Base-by-base conservation (phyloP, 2,329 filamentous ascomycete species). In the Cordyceps javanica region DNA sequence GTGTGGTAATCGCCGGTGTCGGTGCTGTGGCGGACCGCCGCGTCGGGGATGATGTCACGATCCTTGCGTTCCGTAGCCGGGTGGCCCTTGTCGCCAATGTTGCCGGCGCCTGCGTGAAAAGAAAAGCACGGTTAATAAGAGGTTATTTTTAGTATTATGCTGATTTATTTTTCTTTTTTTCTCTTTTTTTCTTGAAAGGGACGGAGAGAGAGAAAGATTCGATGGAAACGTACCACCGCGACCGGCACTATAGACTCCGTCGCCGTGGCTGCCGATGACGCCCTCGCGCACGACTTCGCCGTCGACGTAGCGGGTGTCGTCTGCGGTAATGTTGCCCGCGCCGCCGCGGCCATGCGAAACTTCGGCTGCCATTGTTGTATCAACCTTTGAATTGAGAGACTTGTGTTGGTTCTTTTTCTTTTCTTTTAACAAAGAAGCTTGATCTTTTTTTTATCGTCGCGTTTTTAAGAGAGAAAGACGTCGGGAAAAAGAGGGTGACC, bases 311-410 rank as follows among this genome's bases (percentile, higher is more conserved):
- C 77, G 65, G 38, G 82, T 85, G 60, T 77, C 69, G 67, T 86
- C 83, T 34, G 72, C 68, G 61, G 75, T 77, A 69, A 86, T 83
- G 70, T 86, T 86, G 65, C 83, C 83, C 21, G 80, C 81, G 63
- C 82, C 82, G 60, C 82, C 82, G 61, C 82, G 80, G 63, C 82
- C 82, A 72, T 85, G 82, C 16, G 82, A 84, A 54, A 83, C 77
- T 67, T 83, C 80, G 54, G 72, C 54, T 1, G 69, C 54, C 71
- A 73, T 74, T 42, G 28, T 60, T 55, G 36, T 34, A 19, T n/a
- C n/a, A n/a, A n/a, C 7, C 30, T 25, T 25, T n/a, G n/a, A n/a
- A n/a, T n/a, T n/a, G n/a, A n/a, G n/a, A n/a, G n/a, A n/a, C n/a
- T n/a, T 25, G 38, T 25, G 19, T 9, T 23, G 21, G 13, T 6